Evolutionary conservation across 768 basidiomycete species (phyloP), one percentile per base, ranked within the genome.

Genomic region (Royoungia palumana): DNA sequence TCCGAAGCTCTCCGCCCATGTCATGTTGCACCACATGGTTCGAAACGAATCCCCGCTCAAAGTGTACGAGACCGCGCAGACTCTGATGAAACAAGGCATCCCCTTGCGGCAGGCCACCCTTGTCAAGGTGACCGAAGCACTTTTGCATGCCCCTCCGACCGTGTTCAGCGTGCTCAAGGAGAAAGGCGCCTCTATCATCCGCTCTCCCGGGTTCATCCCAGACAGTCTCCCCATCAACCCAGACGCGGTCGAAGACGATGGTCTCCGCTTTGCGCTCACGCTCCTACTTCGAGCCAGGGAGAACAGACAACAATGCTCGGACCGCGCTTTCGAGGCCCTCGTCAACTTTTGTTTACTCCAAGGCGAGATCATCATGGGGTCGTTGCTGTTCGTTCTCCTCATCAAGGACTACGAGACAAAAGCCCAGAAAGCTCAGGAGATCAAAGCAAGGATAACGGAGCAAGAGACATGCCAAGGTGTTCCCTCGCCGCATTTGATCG

Each of bases 351-450:
- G 83, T 47, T 70, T 92, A 17, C 62, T 89, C 34, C 87, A 91
- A 42, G 87, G 87, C 21, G 89, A 92, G 61, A 81, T 92, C 41
- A 75, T 91, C 35, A 73, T 87, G n/a, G 88, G 80, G 0, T 83
- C 85, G 1, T 67, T 90, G 22, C 68, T 89, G 6, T 87, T 90
- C 47, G 84, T 76, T 1, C 66, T 80, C 35, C 60, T 87, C 17
- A 66, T 87, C 36, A 79, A 83, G 54, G 83, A 88, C 25, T 85
- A 76, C 72, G 78, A 86, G 59, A 48, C 66, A 11, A 69, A 69
- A 21, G 65, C 62, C 46, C 63, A 61, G 41, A 52, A 60, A 32
- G 63, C 64, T 32, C 58, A 59, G 24, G 60, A 65, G 34, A 54
- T 66, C 38, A 56, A 57, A 50, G 44, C 56, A 47, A 56, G 20